Percentiles rank a stretch among this genome's conserved stretches.
phyloP scores from a whole-genome alignment of 495 filamentous ascomycete species.

The Aspergillus diversus region DNA sequence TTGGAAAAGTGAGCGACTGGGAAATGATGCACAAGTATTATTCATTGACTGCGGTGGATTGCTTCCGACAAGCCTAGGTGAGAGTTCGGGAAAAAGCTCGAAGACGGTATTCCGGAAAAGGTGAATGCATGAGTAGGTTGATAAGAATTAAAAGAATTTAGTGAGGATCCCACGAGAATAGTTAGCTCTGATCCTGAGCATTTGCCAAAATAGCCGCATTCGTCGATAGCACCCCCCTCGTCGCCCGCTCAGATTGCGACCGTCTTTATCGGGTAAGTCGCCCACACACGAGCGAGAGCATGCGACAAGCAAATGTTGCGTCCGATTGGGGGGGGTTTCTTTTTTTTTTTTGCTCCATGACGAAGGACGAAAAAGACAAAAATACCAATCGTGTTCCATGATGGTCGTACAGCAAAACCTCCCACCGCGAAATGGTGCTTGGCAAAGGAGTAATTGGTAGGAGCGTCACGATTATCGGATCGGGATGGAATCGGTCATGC shows the following conservation, averaged over 20 bases:
- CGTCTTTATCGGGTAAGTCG: conserved; percentile 19
- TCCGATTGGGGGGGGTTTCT: neutral
- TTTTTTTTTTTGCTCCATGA: too few relatives aligned
- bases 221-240: conserved; percentile 34
- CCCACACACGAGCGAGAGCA: conserved; percentile 1
- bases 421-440: neutral
- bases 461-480: conserved; percentile 11
- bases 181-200: neutral
- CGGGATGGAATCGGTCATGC: neutral
- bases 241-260: conserved; percentile 35
- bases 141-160: neutral
- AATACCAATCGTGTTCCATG: neutral
- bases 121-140: neutral
- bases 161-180: neutral
- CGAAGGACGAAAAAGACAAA: too few relatives aligned
- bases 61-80: conserved; percentile 25
- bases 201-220: conserved; percentile 34
- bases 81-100: conserved; percentile 29
- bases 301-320: conserved; percentile 2
- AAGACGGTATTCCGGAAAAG: neutral
- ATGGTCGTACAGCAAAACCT: neutral
- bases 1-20: neutral
- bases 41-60: neutral
- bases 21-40: neutral
- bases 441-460: conserved; percentile 12